Evolutionary conservation across 1,284 basidiomycete species (phyloP).

Genomic region (Nidula niveotomentosa): DNA sequence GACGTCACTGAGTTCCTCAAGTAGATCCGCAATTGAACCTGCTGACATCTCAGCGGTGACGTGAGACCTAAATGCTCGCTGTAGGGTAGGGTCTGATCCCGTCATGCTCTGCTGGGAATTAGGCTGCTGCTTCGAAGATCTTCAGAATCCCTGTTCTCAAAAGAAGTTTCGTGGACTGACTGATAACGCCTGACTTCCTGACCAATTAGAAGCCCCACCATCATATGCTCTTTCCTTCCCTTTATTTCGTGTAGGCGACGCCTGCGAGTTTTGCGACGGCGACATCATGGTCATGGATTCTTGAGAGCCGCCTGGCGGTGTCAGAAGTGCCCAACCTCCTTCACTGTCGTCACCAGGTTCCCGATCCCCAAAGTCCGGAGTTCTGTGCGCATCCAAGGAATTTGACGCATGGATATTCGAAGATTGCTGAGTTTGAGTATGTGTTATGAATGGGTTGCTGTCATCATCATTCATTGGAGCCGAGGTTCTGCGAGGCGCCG

Average conservation of each 20-base stretch:
- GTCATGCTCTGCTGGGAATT: not conserved
- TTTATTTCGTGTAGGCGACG: not conserved
- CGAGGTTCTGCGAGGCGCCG: too few relatives aligned
- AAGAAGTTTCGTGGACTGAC: not conserved
- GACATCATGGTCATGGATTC: too few relatives aligned
- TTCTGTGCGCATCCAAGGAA: too few relatives aligned
- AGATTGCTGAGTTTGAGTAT: too few relatives aligned
- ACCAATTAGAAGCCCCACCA: not conserved
- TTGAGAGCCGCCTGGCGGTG: too few relatives aligned
- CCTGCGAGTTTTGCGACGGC: not conserved
- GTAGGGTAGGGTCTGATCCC: not conserved
- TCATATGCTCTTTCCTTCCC: not conserved
- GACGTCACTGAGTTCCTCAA: slow-evolving; percentile 16
- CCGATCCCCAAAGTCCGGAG: too few relatives aligned
- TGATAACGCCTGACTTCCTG: not conserved
- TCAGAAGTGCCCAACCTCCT: too few relatives aligned
- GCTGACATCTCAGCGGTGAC: slow-evolving; percentile 6
- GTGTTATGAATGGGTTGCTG: too few relatives aligned
- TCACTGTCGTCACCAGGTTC: too few relatives aligned
- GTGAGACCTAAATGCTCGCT: not conserved
- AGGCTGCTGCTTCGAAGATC: not conserved
- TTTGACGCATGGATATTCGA: too few relatives aligned
- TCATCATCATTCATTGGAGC: too few relatives aligned
- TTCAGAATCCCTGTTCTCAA: not conserved
- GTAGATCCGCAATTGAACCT: slow-evolving; percentile 9